phyloP scores from a whole-genome alignment of 2,329 filamentous ascomycete species.

The Cryphonectria naterciae region DNA sequence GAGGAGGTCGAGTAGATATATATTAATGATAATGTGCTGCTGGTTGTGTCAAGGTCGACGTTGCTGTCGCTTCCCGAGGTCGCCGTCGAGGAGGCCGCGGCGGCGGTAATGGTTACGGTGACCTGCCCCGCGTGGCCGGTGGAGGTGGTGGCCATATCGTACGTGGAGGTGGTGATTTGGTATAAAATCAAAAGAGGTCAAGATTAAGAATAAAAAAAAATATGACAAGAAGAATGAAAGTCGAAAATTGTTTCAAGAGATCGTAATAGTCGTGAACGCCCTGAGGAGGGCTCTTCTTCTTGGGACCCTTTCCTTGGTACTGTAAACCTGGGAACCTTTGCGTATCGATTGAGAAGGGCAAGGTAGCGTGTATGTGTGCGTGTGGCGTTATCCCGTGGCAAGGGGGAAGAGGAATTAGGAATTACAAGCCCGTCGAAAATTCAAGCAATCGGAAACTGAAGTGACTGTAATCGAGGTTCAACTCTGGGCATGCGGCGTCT shows the following conservation, averaged over 20 bases:
- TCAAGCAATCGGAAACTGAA: background rate
- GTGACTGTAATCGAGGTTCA: background rate
- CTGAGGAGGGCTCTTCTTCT: background rate
- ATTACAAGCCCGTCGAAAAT: background rate
- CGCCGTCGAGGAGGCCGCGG: background rate
- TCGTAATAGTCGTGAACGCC: conserved; percentile 4
- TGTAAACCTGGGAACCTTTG: background rate
- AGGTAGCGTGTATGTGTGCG: background rate
- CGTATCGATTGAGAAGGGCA: background rate
- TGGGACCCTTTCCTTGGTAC: background rate
- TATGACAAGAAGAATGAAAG: background rate
- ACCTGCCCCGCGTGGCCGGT: conserved; percentile 12
- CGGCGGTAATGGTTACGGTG: conserved; percentile 26
- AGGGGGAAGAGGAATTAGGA: background rate
- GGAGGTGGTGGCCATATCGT: conserved; percentile 9
- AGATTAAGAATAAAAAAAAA: background rate
- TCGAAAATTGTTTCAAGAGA: background rate
- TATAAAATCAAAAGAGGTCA: background rate
- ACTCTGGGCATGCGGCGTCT: background rate
- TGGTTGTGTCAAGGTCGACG: conserved; percentile 9
- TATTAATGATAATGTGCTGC: conserved; percentile 25
- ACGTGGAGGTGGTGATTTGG: background rate
- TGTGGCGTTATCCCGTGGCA: background rate
- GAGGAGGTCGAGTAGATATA: conserved; percentile 25
- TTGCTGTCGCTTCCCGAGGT: conserved; percentile 6